phyloP scores from a whole-genome alignment of 2,329 filamentous ascomycete species.

The Exserohilum turcica region DNA sequence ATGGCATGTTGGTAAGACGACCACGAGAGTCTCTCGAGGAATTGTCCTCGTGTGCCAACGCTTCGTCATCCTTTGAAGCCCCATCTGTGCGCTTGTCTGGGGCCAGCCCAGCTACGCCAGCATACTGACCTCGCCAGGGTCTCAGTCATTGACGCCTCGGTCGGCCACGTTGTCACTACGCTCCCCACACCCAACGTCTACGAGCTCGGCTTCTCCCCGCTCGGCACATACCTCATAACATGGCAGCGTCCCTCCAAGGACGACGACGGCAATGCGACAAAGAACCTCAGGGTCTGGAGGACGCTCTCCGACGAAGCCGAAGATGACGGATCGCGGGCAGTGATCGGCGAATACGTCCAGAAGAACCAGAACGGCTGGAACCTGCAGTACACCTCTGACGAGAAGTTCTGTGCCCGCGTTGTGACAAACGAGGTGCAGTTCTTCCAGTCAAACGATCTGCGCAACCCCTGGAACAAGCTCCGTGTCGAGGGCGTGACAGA shows the following conservation, averaged over 20 bases:
- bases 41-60: neutral
- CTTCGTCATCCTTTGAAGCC: slow-evolving; percentile 5
- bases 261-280: slow-evolving; percentile 87
- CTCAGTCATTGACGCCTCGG: slow-evolving; percentile 79
- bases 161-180: slow-evolving; percentile 73
- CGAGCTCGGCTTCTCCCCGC: slow-evolving; percentile 91
- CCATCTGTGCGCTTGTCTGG: neutral
- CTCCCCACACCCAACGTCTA: slow-evolving; percentile 84
- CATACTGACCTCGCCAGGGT: slow-evolving; percentile 60
- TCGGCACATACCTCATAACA: slow-evolving; percentile 90
- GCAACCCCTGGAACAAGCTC: slow-evolving; percentile 92
- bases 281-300: slow-evolving; percentile 97
- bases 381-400: slow-evolving; percentile 92
- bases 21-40: neutral
- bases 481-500: slow-evolving; percentile 87
- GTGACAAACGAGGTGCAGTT: slow-evolving; percentile 99
- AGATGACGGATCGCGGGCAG: slow-evolving; percentile 66
- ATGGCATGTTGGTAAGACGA: neutral
- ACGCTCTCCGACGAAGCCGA: slow-evolving; percentile 71
- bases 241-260: slow-evolving; percentile 96
- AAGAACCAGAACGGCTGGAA: slow-evolving; percentile 97
- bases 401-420: slow-evolving; percentile 87
- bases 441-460: slow-evolving; percentile 84
- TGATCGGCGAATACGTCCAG: slow-evolving; percentile 90
- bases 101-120: neutral